phyloP scores from a whole-genome alignment of 1,139 yeast species.

The Taphrina betulina region DNA sequence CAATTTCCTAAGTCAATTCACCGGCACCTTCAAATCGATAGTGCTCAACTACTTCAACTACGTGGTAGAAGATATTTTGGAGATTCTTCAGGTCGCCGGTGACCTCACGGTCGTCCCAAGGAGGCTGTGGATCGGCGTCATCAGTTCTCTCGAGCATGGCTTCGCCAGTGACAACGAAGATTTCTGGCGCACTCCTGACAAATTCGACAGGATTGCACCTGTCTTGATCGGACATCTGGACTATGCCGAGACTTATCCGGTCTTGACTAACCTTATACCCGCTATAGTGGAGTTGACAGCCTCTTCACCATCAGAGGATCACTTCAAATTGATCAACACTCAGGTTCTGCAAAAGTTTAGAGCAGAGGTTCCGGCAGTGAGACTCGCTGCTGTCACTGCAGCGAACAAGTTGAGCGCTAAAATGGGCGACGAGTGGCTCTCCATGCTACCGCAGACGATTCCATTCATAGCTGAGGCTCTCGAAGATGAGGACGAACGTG shows the following conservation, averaged over 20 bases:
- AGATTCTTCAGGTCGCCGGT: constrained; percentile 54
- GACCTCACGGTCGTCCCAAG: constrained; percentile 36
- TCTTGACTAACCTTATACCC: constrained; percentile 29
- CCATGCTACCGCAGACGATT: constrained; percentile 86
- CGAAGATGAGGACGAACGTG: constrained; percentile 93
- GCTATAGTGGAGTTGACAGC: constrained; percentile 74
- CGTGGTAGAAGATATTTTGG: constrained; percentile 67
- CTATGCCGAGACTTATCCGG: constrained; percentile 25
- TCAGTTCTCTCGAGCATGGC: constrained; percentile 35
- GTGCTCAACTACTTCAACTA: constrained; percentile 87
- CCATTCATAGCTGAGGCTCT: constrained; percentile 92
- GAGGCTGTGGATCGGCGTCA: constrained; percentile 40
- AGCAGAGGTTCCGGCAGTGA: constrained; percentile 39
- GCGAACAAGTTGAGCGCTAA: constrained; percentile 81
- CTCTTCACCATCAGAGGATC: constrained; percentile 72
- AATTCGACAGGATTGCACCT: constrained; percentile 69
- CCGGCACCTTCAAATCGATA: constrained; percentile 68
- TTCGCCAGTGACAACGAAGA: constrained; percentile 34
- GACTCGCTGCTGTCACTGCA: constrained; percentile 58
- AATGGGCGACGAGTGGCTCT: constrained; percentile 93
- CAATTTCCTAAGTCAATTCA: constrained; percentile 80
- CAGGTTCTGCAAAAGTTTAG: constrained; percentile 58
- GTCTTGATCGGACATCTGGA: constrained; percentile 66
- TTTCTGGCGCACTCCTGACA: constrained; percentile 65
- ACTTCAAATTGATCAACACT: constrained; percentile 65